Percentiles rank a stretch among this genome's conserved stretches.
These are phyloP conservation scores for Botryotinia calthae DNA, from an alignment of 2,329 filamentous ascomycete genomes.

Conservation along the genomic window DNA sequence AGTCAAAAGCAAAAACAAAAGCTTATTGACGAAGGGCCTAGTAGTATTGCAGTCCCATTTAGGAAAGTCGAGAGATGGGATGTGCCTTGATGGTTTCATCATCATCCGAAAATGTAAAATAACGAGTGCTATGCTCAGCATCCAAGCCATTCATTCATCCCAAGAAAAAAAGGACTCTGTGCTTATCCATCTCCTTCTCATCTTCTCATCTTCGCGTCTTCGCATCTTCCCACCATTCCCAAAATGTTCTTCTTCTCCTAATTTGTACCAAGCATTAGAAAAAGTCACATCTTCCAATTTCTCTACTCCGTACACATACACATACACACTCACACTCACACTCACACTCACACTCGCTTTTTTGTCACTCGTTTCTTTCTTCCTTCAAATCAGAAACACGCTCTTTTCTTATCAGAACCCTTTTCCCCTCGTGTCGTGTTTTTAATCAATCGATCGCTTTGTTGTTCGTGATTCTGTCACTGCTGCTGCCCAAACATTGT, in stretches of 20 bases:
- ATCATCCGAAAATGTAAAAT: background rate
- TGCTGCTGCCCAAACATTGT: constrained; percentile 1
- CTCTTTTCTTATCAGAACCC: background rate
- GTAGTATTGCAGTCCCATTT: background rate
- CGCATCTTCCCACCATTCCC: constrained; percentile 10
- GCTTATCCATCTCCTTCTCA: background rate
- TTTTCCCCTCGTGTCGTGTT: background rate
- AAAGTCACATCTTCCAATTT: background rate
- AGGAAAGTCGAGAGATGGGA: background rate
- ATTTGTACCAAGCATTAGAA: background rate
- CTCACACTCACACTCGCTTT: background rate
- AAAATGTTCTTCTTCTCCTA: background rate
- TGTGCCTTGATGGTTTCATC: constrained; percentile 15
- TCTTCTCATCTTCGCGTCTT: no score
- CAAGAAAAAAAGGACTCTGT: no score
- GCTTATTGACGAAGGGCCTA: background rate
- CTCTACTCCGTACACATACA: background rate
- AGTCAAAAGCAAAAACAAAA: background rate
- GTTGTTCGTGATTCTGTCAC: background rate
- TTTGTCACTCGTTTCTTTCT: constrained; percentile 10
- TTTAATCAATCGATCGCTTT: constrained; percentile 4
- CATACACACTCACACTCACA: background rate
- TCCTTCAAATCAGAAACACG: background rate
- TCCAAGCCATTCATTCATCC: background rate
- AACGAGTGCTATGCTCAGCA: background rate